Conservation (phyloP, 371 early-diverging fungal genomes). For the Rhizopus arrhizus region DNA sequence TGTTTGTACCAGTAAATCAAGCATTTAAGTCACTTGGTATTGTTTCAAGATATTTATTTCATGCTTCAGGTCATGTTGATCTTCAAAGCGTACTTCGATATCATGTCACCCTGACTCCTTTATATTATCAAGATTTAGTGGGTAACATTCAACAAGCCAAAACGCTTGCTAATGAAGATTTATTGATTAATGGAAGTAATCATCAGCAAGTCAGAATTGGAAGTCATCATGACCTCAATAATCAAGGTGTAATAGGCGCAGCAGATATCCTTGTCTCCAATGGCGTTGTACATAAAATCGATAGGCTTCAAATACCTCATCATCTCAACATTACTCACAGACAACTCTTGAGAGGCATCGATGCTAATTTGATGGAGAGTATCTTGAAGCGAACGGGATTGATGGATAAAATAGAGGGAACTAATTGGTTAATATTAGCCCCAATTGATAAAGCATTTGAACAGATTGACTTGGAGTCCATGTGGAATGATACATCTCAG, state of each 20-base stretch:
- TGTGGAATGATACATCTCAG: slow-evolving; percentile 48
- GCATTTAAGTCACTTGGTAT: slow-evolving; percentile 51
- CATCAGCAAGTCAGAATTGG: no score
- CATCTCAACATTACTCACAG: slow-evolving; percentile 42
- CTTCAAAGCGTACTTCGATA: slow-evolving; percentile 49
- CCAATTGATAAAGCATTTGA: slow-evolving; percentile 63
- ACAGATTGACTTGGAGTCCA: slow-evolving; percentile 29
- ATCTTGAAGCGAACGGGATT: slow-evolving; percentile 47
- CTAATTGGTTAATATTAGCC: slow-evolving; percentile 47
- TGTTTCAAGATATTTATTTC: slow-evolving; percentile 48
- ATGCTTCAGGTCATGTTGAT: slow-evolving; percentile 33
- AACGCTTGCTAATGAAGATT: no score
- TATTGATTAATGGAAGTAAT: no score
- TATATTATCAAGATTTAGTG: slow-evolving; percentile 42
- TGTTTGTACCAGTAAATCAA: slow-evolving; percentile 49
- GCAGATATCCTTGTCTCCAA: slow-evolving; percentile 50
- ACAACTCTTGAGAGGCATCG: slow-evolving; percentile 52
- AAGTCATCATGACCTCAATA: no score
- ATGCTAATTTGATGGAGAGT: slow-evolving; percentile 42
- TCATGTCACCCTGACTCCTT: slow-evolving; percentile 36
- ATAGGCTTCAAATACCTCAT: slow-evolving; percentile 17
- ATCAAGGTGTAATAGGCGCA: background rate
- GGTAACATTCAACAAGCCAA: background rate
- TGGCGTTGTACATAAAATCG: slow-evolving; percentile 57
- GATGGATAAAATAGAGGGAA: slow-evolving; percentile 32